Conservation (phyloP, 2,329 filamentous ascomycete species). For the Phyllosticta paracitricarpa region DNA sequence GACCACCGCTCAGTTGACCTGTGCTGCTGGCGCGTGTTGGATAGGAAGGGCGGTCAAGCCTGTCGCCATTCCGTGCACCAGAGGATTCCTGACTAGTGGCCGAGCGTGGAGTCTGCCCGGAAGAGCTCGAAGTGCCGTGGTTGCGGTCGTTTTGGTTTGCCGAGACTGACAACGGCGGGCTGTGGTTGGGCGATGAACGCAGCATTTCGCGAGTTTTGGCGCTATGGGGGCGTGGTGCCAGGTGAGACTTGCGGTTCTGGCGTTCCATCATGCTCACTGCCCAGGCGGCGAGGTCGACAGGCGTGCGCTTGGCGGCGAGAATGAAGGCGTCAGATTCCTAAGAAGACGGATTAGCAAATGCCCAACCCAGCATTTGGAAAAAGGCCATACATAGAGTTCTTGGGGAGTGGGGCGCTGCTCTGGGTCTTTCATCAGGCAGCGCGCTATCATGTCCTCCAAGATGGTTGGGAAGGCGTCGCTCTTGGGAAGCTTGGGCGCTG, state of each 20-base stretch:
- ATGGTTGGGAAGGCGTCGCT: slow-evolving; percentile 95
- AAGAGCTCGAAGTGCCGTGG: slow-evolving; percentile 13
- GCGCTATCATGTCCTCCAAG: slow-evolving; percentile 92
- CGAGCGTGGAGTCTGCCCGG: slow-evolving; percentile 4
- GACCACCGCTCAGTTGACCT: slow-evolving; percentile 19
- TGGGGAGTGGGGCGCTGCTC: slow-evolving; percentile 84
- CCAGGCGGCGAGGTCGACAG: slow-evolving; percentile 89
- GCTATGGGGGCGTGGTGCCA: slow-evolving; percentile 69
- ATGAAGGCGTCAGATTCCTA: slow-evolving; percentile 90
- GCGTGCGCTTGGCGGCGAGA: slow-evolving; percentile 91
- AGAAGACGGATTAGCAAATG: slow-evolving; percentile 13
- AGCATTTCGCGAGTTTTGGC: slow-evolving; percentile 39
- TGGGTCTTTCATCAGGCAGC: slow-evolving; percentile 84
- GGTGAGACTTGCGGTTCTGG: slow-evolving; percentile 90
- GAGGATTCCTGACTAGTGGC: slow-evolving; percentile 14
- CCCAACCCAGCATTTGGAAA: background rate
- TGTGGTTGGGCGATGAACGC: slow-evolving; percentile 18
- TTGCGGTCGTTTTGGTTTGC: slow-evolving; percentile 9
- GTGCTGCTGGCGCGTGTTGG: slow-evolving; percentile 35
- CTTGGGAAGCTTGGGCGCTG: slow-evolving; percentile 85
- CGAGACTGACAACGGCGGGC: slow-evolving; percentile 16
- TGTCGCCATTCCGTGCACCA: slow-evolving; percentile 14
- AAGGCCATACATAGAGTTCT: slow-evolving; percentile 70
- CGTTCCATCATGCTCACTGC: slow-evolving; percentile 87
- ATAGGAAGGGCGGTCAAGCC: slow-evolving; percentile 27